A percentile compares a stretch with the other conserved stretches of the same genome.
Conservation (phyloP, 1,284 basidiomycete species). For the Puccinia horiana region DNA sequence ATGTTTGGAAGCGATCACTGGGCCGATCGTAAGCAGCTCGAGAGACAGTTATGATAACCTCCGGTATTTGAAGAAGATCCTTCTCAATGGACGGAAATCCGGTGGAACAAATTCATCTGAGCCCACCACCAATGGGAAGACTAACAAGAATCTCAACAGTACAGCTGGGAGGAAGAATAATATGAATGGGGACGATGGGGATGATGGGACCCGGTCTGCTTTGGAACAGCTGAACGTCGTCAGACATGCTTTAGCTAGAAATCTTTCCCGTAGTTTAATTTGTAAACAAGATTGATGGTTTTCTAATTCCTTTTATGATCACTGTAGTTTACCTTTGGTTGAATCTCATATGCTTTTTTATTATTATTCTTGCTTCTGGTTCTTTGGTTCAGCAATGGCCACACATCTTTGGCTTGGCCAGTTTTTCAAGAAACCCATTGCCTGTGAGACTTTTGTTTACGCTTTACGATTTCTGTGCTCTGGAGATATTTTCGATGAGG, state of each 20-base stretch:
- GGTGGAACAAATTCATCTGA: not conserved
- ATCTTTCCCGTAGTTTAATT: conserved; percentile 47
- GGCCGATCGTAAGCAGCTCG: conserved; percentile 13
- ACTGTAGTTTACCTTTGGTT: not conserved
- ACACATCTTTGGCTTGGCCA: not conserved
- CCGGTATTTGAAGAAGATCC: conserved; percentile 35
- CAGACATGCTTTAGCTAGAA: conserved; percentile 35
- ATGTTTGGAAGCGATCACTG: conserved; percentile 46
- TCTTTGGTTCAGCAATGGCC: not conserved
- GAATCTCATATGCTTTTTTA: not conserved
- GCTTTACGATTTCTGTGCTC: no score
- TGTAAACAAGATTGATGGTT: conserved; percentile 31
- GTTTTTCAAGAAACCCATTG: not conserved
- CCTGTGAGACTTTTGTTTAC: not conserved
- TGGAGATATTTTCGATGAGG: no score
- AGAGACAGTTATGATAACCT: conserved; percentile 32
- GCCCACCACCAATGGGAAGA: not conserved
- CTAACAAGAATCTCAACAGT: not conserved
- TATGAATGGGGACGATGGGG: not conserved
- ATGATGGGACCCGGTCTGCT: conserved; percentile 22
- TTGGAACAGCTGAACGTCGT: conserved; percentile 37
- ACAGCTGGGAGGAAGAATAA: not conserved
- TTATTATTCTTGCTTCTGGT: not conserved
- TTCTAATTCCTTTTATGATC: not conserved
- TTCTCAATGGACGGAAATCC: conserved; percentile 11